Conservation (phyloP, 768 basidiomycete genomes). For the Ramaria rubella region DNA sequence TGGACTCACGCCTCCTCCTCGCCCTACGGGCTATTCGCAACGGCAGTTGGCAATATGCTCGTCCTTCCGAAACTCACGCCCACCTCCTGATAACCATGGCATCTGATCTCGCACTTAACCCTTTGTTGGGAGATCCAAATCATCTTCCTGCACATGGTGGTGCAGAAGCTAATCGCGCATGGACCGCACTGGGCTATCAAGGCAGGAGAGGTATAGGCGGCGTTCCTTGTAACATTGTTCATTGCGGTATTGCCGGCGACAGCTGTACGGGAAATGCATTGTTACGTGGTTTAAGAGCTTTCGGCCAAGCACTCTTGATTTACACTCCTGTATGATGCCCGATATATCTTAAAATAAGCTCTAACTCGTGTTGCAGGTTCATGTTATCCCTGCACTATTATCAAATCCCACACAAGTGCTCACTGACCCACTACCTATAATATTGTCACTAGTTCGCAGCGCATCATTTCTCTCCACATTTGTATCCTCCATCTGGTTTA, state of each 20-base stretch:
- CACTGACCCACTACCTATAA: background rate
- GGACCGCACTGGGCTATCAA: slow-evolving; percentile 50
- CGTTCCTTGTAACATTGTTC: slow-evolving; percentile 70
- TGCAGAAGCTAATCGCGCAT: slow-evolving; percentile 39
- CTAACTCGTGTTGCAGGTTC: slow-evolving; percentile 42
- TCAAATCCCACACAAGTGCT: background rate
- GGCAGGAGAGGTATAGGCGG: slow-evolving; percentile 56
- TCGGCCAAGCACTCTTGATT: slow-evolving; percentile 55
- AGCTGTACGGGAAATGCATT: slow-evolving; percentile 57
- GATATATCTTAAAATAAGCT: background rate
- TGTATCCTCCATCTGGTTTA: slow-evolving; percentile 61
- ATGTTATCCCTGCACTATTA: slow-evolving; percentile 60
- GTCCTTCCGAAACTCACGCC: slow-evolving; percentile 32
- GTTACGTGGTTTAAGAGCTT: slow-evolving; percentile 49
- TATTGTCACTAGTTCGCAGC: slow-evolving; percentile 49
- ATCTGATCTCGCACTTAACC: slow-evolving; percentile 49
- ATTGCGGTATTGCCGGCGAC: slow-evolving; percentile 44
- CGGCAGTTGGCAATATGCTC: slow-evolving; percentile 55
- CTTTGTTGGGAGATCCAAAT: slow-evolving; percentile 56
- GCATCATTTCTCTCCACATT: slow-evolving; percentile 69
- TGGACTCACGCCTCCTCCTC: slow-evolving; percentile 54
- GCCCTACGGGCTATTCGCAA: slow-evolving; percentile 47
- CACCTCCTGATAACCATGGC: slow-evolving; percentile 43
- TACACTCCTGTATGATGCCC: slow-evolving; percentile 59
- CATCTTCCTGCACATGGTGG: slow-evolving; percentile 61